Evolutionary conservation across 208 protist species (phyloP).

Genomic region (Tritrichomonas foetus): DNA sequence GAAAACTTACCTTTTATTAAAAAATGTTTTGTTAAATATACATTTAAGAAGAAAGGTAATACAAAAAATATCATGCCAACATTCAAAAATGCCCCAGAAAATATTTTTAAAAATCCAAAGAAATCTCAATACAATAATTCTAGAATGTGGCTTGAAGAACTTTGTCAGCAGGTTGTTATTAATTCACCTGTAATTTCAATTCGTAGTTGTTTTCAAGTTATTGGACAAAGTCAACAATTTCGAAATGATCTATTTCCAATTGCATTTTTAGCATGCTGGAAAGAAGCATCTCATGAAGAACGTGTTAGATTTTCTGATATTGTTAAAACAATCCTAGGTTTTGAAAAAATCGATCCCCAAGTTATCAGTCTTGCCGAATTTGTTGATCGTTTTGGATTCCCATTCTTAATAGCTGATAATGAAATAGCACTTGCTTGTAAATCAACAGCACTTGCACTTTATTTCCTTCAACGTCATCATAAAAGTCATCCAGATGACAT

Average conservation of each 20-base stretch:
- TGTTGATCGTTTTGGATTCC: not conserved
- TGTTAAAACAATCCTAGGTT: not conserved
- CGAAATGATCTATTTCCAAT: not conserved
- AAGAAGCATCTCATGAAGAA: not conserved
- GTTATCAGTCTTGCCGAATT: not conserved
- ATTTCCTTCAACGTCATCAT: not conserved
- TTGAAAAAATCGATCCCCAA: not conserved
- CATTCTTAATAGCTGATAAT: not conserved
- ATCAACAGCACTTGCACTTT: not conserved
- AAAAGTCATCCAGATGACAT: not conserved
- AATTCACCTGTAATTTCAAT: not conserved
- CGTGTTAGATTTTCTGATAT: not conserved
- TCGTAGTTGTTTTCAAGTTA: not conserved
- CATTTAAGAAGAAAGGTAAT: too few species aligned
- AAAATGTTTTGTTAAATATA: too few species aligned
- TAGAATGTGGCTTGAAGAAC: not conserved
- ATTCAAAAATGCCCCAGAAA: too few species aligned
- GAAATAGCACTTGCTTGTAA: not conserved
- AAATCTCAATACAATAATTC: not conserved
- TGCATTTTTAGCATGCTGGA: slow-evolving; percentile 9
- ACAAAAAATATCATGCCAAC: too few species aligned
- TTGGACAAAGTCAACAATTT: not conserved
- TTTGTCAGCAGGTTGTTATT: not conserved
- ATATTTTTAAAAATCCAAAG: too few species aligned
- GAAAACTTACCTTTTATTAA: too few species aligned